Base-by-base conservation (phyloP, 2,329 filamentous ascomycete genomes). In the Ascomycota sp. region DNA sequence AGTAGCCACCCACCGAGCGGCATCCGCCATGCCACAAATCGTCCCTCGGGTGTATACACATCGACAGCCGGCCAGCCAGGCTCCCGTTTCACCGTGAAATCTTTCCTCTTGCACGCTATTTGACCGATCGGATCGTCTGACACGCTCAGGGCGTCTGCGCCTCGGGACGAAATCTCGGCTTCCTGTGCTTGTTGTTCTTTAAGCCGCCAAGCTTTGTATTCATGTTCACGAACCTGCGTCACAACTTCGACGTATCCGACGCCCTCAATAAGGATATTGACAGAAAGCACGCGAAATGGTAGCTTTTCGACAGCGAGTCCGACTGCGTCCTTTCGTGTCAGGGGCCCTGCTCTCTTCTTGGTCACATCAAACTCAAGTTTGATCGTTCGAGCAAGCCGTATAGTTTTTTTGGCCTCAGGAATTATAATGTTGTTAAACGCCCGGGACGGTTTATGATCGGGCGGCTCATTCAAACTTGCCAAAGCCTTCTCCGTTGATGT, bases 231-330 rank as follows among this genome's bases (percentile, higher is more conserved):
- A 8, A 91, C 69, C 52, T 98, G 86, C 3, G 75, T 75, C 1
- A 73, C 74, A 25, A 98, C 51, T 52, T 98, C 89, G 3, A 98
- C 65, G 79, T 91, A 98, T 7, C 89, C 89, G 19, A 83, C 75
- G 2, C 89, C 83, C 48, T 95, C 86, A 29, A 98, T 72, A 10
- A 98, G 57, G 17, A 98, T 71, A 45, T 98, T 91, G 1, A 75
- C 66, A 7, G 76, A 71, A 35, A 89, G 63, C 2, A 95, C 71
- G 10, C 69, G 66, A 51, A 85, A 98, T 0, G 83, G 81, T 4
- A 95, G 57, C 11, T 61, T 56, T 2, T 80, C 71, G 1, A 76
- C 63, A 32, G 67, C 70, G 27, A 75, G 57, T 24, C 64, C 71
- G 27, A 64, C 64, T 2, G 69, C 77, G 29, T 66, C 59, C 33